Conservation (phyloP, 2,329 filamentous ascomycete genomes). For the Fonsecaea monophora region DNA sequence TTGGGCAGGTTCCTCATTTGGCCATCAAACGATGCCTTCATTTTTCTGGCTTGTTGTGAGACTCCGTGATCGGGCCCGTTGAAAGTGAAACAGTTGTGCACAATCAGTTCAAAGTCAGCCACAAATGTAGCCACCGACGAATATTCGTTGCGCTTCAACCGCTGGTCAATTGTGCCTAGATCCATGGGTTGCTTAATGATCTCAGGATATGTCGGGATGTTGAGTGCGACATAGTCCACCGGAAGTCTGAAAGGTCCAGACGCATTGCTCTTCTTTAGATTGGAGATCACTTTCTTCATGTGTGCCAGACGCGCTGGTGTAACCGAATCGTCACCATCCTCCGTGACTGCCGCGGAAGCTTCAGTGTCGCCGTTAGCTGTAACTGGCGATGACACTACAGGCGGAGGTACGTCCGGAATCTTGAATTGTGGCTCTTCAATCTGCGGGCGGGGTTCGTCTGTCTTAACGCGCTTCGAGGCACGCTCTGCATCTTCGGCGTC, state of each 20-base stretch:
- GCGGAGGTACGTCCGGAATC: slow-evolving; percentile 50
- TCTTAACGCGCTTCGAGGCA: slow-evolving; percentile 80
- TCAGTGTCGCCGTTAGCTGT: slow-evolving; percentile 38
- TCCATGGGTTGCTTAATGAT: slow-evolving; percentile 83
- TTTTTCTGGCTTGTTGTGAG: slow-evolving; percentile 69
- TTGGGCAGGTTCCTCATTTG: slow-evolving; percentile 67
- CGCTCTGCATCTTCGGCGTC: slow-evolving; percentile 68
- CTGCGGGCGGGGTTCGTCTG: slow-evolving; percentile 59
- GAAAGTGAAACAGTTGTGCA: slow-evolving; percentile 79
- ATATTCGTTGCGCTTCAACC: slow-evolving; percentile 75
- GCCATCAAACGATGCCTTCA: slow-evolving; percentile 65
- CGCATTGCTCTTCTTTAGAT: slow-evolving; percentile 81
- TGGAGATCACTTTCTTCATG: slow-evolving; percentile 41
- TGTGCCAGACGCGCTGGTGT: slow-evolving; percentile 37
- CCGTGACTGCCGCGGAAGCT: slow-evolving; percentile 42
- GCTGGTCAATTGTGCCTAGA: slow-evolving; percentile 79
- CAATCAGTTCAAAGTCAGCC: slow-evolving; percentile 76
- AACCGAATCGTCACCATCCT: slow-evolving; percentile 36
- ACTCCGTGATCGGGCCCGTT: slow-evolving; percentile 81
- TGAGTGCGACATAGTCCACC: slow-evolving; percentile 76
- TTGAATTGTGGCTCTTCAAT: slow-evolving; percentile 53
- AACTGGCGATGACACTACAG: slow-evolving; percentile 43
- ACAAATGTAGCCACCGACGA: slow-evolving; percentile 73
- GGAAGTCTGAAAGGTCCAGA: slow-evolving; percentile 77
- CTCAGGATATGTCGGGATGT: slow-evolving; percentile 75